A percentile compares a stretch with the other conserved stretches of the same genome.
phyloP scores from a whole-genome alignment of 192 early-diverging fungal species.

The Rhizoclosmatium sp. region DNA sequence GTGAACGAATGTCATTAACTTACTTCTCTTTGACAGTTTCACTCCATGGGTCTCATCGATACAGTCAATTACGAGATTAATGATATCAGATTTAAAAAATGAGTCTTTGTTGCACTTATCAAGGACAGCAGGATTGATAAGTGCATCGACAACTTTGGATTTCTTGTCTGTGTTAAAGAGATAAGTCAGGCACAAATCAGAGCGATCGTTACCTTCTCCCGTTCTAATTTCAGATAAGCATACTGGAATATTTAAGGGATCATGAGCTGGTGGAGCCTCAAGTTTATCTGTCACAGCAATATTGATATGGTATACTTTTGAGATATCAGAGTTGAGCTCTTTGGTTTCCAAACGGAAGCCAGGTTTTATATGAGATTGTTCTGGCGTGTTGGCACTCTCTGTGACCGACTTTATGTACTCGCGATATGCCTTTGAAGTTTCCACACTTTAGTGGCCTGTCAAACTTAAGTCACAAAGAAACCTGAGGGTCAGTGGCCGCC shows the following conservation, averaged over 20 bases:
- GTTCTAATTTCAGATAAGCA: slow-evolving; percentile 27
- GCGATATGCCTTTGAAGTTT: slow-evolving; percentile 1
- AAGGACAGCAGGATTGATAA: not conserved
- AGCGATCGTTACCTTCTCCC: not conserved
- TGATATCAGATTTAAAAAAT: slow-evolving; percentile 29
- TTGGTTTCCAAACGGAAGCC: slow-evolving; percentile 21
- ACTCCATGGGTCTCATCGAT: slow-evolving; percentile 27
- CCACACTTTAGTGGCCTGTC: too few species aligned
- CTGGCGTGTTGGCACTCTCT: not conserved
- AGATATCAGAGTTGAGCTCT: not conserved
- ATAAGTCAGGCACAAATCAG: slow-evolving; percentile 2
- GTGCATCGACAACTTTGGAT: slow-evolving; percentile 11
- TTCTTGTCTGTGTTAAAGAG: slow-evolving; percentile 5
- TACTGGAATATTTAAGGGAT: slow-evolving; percentile 35
- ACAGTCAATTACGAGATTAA: slow-evolving; percentile 15
- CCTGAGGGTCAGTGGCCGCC: slow-evolving; percentile 19
- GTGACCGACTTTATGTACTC: slow-evolving; percentile 13
- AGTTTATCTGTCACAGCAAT: slow-evolving; percentile 13
- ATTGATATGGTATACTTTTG: slow-evolving; percentile 11
- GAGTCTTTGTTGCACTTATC: slow-evolving; percentile 16
- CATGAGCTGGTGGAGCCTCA: slow-evolving; percentile 15
- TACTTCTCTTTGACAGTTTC: slow-evolving; percentile 9
- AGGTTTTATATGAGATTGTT: slow-evolving; percentile 5
- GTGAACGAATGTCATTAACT: not conserved
- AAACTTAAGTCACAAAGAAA: not conserved